Evolutionary conservation across 164 flowering plant genomes (phyloP), one percentile per base, ranked within the genome.

Genomic region (Euptelea pleiosperma): DNA sequence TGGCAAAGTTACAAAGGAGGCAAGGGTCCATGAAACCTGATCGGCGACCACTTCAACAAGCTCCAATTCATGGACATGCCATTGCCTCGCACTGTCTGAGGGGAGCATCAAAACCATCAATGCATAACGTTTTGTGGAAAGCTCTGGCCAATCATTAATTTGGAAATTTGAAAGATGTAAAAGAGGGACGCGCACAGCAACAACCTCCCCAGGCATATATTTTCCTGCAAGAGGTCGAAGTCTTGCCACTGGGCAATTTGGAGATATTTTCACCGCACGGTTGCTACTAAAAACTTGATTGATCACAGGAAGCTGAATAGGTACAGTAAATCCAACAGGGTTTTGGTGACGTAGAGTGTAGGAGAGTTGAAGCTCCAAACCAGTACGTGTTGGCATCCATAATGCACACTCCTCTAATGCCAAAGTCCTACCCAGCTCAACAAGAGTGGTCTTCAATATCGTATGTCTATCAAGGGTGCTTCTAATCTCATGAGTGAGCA

Each of bases 21-120:
- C 12, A 10, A 6, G 33, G 55, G 31, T 31, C 8, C 24, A 50
- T 14, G 41, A 21, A 37, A 84, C 96, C 93, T 89, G 96, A 68
- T 89, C 96, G 41, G 93, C 93, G 42, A 89, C 96, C 24, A 86
- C 96, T 80, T 86, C 93, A 44, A 89, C 93, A 63, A 89, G 96
- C 63, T 89, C 96, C 73, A 84, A 66, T 69, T 89, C 93, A 70
- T 89, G 91, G 21, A 73, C 87, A 73, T 77, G 96, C 96, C 96
- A 89, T 51, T 81, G 82, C 65, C 93, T 78, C 16, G 88, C 90
- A 73, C 93, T 84, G 55, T 80, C 83, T 10, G 90, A 84, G 22
- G 96, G 96, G 49, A 89, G 91, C 88, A 89, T 84, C 73, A 89
- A 73, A 34, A 86, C 91, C 96, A 89, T 89, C 77, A 89, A 63